Percentiles rank a stretch among this genome's conserved stretches.
Evolutionary conservation across 805 yeast species (phyloP).

Genomic region (Tetrapisispora iriomotensis): DNA sequence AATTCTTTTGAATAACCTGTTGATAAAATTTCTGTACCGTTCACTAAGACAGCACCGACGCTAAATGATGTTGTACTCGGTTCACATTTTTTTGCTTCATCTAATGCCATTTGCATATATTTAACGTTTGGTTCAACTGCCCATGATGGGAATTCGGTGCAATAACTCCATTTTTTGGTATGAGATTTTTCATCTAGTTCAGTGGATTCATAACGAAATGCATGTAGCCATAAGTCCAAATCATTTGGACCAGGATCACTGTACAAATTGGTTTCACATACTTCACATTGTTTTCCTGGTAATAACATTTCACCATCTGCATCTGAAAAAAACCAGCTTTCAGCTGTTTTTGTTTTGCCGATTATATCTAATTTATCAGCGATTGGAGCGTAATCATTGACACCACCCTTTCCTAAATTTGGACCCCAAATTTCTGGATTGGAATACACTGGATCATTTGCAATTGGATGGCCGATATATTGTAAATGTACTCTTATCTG

Average conservation of each 20-base stretch:
- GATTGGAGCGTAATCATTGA: constrained; percentile 40
- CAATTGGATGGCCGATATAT: constrained; percentile 80
- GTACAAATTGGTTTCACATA: constrained; percentile 62
- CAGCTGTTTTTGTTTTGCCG: constrained; percentile 62
- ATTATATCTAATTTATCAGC: constrained; percentile 43
- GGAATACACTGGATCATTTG: constrained; percentile 86
- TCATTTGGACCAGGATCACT: constrained; percentile 87
- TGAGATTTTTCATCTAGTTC: constrained; percentile 22
- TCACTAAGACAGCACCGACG: constrained; percentile 83
- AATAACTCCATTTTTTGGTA: constrained; percentile 53
- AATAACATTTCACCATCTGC: constrained; percentile 54
- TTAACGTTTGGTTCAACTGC: constrained; percentile 48
- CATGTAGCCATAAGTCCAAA: constrained; percentile 84
- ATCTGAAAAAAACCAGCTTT: constrained; percentile 55
- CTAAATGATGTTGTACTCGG: constrained; percentile 80
- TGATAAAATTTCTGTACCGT: constrained; percentile 52
- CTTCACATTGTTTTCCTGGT: constrained; percentile 47
- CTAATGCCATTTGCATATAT: constrained; percentile 68
- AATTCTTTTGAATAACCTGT: constrained; percentile 87
- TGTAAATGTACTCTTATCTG: constrained; percentile 92
- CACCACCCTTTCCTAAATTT: constrained; percentile 52
- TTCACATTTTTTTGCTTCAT: constrained; percentile 70
- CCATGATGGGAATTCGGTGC: constrained; percentile 76
- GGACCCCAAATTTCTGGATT: constrained; percentile 75
- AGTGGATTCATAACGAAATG: constrained; percentile 62